These are phyloP conservation scores for Leccinum pellstonianum DNA, from an alignment of 768 basidiomycete genomes.

Conservation along the genomic window DNA sequence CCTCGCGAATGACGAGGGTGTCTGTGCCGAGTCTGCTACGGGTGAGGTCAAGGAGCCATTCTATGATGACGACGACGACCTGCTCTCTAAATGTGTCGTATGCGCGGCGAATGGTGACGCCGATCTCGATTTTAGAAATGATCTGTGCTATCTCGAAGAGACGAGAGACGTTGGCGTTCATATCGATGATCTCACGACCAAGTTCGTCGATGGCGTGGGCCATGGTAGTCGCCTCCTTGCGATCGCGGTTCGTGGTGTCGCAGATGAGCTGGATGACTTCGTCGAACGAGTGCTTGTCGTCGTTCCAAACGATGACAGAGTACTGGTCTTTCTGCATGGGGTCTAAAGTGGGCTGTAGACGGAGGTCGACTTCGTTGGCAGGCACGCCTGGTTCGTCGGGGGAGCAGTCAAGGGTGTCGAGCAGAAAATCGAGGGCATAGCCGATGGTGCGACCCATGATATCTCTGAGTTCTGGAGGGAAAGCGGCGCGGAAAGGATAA, in stretches of 20 bases:
- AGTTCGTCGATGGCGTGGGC: conserved; percentile 68
- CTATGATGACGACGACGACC: conserved; percentile 77
- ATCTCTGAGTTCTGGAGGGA: conserved; percentile 69
- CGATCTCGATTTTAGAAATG: conserved; percentile 86
- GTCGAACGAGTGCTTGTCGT: conserved; percentile 93
- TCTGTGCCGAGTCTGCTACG: conserved; percentile 68
- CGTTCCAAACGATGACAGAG: conserved; percentile 90
- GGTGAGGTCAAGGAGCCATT: conserved; percentile 83
- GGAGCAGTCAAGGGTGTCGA: conserved; percentile 79
- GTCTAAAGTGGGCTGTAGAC: conserved; percentile 72
- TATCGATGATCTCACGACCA: conserved; percentile 84
- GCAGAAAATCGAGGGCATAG: conserved; percentile 77
- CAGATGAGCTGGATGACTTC: conserved; percentile 77
- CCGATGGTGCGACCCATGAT: conserved; percentile 71
- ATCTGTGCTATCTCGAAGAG: conserved; percentile 78
- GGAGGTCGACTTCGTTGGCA: conserved; percentile 62
- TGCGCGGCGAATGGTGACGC: conserved; percentile 83
- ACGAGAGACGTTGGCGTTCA: conserved; percentile 48
- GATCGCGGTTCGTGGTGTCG: conserved; percentile 49
- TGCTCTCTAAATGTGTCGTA: conserved; percentile 90
- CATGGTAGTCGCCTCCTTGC: conserved; percentile 56
- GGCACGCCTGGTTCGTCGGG: conserved; percentile 77
- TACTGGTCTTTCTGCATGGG: conserved; percentile 79
- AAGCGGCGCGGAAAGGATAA: conserved; percentile 53
- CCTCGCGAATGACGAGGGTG: conserved; percentile 63